Percentiles rank a stretch among this genome's conserved stretches.
Conservation (phyloP, 2,329 filamentous ascomycete genomes). For the Ilyonectria sp. region DNA sequence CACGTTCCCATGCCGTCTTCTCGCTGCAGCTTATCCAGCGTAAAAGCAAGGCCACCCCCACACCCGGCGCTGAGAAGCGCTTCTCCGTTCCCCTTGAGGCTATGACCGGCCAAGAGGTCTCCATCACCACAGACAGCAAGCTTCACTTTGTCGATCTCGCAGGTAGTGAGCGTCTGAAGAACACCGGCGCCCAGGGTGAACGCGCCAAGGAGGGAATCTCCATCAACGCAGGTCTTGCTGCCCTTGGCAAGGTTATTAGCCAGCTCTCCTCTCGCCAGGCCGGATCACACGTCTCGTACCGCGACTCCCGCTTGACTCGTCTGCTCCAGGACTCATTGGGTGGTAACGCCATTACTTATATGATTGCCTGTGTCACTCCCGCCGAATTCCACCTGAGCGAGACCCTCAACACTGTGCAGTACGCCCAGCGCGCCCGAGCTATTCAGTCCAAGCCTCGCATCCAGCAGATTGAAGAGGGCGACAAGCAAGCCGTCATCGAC, state of each 20-base stretch:
- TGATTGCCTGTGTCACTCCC: conserved; percentile 98
- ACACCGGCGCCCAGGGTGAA: conserved; percentile 95
- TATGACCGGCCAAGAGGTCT: conserved; percentile 75
- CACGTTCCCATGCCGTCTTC: conserved; percentile 97
- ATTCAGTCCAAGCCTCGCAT: conserved; percentile 99
- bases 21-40: conserved; percentile 94
- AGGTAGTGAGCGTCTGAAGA: conserved; percentile 96
- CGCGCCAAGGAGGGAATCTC: conserved; percentile 96
- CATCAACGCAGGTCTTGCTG: conserved; percentile 96
- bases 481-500: conserved; percentile 95
- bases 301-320: conserved; percentile 96
- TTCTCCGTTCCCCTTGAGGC: conserved; percentile 89
- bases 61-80: conserved; percentile 81
- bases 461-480: conserved; percentile 91
- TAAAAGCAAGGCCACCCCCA: conserved; percentile 70
- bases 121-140: conserved; percentile 95
- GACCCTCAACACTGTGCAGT: conserved; percentile 97
- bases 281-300: conserved; percentile 95
- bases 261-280: conserved; percentile 92
- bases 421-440: conserved; percentile 93
- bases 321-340: conserved; percentile 96
- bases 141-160: conserved; percentile 98
- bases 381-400: conserved; percentile 98
- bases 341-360: conserved; percentile 98
- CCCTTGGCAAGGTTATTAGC: conserved; percentile 97